Evolutionary conservation across 768 basidiomycete genomes (phyloP).

Genomic region (Suillus clintonianus): DNA sequence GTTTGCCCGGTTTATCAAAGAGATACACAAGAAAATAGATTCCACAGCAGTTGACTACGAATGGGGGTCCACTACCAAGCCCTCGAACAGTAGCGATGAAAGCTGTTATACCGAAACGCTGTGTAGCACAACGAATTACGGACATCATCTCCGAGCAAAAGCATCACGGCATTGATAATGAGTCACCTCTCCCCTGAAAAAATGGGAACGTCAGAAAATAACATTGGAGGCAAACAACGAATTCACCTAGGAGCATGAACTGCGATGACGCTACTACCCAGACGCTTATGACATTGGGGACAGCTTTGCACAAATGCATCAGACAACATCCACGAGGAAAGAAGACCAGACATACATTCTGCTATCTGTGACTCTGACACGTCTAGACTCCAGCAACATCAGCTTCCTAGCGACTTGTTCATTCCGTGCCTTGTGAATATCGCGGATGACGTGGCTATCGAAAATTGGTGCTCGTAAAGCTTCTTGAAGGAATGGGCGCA

Average conservation of each 20-base stretch:
- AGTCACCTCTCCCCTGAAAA: constrained; percentile 85
- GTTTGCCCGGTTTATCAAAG: background rate
- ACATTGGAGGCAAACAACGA: background rate
- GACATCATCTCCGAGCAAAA: constrained; percentile 48
- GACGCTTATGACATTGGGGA: constrained; percentile 92
- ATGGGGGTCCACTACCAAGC: background rate
- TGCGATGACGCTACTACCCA: constrained; percentile 92
- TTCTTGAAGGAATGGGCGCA: constrained; percentile 76
- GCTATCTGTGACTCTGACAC: constrained; percentile 89
- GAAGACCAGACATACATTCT: constrained; percentile 70
- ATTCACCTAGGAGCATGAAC: constrained; percentile 85
- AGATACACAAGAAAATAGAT: background rate
- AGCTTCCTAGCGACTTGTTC: constrained; percentile 75
- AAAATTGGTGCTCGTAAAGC: constrained; percentile 66
- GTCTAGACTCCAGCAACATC: constrained; percentile 74
- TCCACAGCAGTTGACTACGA: background rate
- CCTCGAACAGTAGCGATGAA: background rate
- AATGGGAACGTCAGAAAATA: background rate
- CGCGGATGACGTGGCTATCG: constrained; percentile 67
- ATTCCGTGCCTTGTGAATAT: constrained; percentile 71
- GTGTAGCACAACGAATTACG: background rate
- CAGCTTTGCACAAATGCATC: constrained; percentile 55
- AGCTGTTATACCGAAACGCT: background rate
- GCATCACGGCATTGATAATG: constrained; percentile 94
- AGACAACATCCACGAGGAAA: background rate